A percentile compares a stretch with the other conserved stretches of the same genome.
These are phyloP conservation scores for Trichosporon sp. DNA, from an alignment of 1,284 basidiomycete genomes.

Conservation along the genomic window DNA sequence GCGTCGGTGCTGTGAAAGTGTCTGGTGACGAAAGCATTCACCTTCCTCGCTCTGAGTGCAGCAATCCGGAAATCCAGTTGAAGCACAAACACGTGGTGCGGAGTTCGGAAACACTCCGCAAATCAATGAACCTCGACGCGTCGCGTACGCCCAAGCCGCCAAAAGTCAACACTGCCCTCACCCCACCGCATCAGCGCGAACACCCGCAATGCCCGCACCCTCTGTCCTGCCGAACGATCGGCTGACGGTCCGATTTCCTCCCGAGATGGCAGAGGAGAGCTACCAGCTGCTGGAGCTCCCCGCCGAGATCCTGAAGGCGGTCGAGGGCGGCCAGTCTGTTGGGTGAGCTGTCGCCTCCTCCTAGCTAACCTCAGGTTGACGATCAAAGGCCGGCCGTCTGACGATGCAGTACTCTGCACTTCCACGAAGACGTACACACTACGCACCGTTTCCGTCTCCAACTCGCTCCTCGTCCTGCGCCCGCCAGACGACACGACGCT, in stretches of 20 bases:
- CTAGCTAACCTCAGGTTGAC: conserved; percentile 54
- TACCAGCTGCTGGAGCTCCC: conserved; percentile 50
- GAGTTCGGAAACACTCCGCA: neutral
- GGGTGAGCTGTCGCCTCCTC: conserved; percentile 29
- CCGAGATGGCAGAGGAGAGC: conserved; percentile 26
- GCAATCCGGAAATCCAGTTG: neutral
- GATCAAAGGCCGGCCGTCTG: conserved; percentile 72
- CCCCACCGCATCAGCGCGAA: neutral
- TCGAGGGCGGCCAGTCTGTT: conserved; percentile 35
- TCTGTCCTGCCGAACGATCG: conserved; percentile 16
- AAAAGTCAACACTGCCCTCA: neutral
- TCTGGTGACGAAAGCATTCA: neutral
- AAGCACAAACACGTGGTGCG: neutral
- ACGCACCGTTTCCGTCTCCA: conserved; percentile 76
- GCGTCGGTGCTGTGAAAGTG: neutral
- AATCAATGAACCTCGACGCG: neutral
- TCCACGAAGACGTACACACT: conserved; percentile 69
- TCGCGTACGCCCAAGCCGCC: neutral
- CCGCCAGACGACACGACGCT: conserved; percentile 35
- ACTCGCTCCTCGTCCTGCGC: conserved; percentile 71
- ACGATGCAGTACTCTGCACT: conserved; percentile 86
- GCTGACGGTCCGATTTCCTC: conserved; percentile 28
- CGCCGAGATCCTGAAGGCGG: conserved; percentile 42
- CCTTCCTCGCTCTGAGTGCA: neutral
- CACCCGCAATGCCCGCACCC: conserved; percentile 2